phyloP scores from a whole-genome alignment of 805 yeast genomes.

The Candida sithepensis region DNA sequence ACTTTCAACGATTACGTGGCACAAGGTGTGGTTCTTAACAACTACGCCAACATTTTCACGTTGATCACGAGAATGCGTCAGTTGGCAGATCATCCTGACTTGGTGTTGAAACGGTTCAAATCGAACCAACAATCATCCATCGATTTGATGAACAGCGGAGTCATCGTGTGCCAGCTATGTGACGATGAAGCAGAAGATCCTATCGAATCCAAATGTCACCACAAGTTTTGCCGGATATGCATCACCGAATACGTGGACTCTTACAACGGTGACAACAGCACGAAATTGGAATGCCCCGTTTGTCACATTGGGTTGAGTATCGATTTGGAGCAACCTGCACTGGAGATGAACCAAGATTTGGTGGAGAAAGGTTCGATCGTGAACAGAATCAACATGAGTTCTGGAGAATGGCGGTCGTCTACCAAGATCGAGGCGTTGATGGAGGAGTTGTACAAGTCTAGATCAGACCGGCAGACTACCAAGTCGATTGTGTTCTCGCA shows the following conservation, averaged over 20 bases:
- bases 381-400: conserved; percentile 77
- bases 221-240: conserved; percentile 89
- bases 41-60: conserved; percentile 95
- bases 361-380: conserved; percentile 72
- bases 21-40: conserved; percentile 93
- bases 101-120: conserved; percentile 70
- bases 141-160: conserved; percentile 36
- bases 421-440: conserved; percentile 96
- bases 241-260: conserved; percentile 86
- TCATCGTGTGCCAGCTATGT: conserved; percentile 84
- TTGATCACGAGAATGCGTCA: conserved; percentile 97
- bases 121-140: conserved; percentile 32
- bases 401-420: conserved; percentile 85
- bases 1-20: conserved; percentile 90
- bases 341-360: conserved; percentile 59
- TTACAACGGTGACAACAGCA: conserved; percentile 55
- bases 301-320: conserved; percentile 93
- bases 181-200: conserved; percentile 99
- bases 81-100: conserved; percentile 96
- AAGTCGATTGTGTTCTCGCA: conserved; percentile 97
- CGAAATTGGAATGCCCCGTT: conserved; percentile 82
- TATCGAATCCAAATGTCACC: conserved; percentile 90
- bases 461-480: conserved; percentile 85
- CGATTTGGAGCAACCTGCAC: conserved; percentile 81
- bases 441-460: conserved; percentile 81